Percentiles rank a stretch among this genome's conserved stretches.
Evolutionary conservation across 768 basidiomycete species (phyloP).

Genomic region (Lenzites betulinus): DNA sequence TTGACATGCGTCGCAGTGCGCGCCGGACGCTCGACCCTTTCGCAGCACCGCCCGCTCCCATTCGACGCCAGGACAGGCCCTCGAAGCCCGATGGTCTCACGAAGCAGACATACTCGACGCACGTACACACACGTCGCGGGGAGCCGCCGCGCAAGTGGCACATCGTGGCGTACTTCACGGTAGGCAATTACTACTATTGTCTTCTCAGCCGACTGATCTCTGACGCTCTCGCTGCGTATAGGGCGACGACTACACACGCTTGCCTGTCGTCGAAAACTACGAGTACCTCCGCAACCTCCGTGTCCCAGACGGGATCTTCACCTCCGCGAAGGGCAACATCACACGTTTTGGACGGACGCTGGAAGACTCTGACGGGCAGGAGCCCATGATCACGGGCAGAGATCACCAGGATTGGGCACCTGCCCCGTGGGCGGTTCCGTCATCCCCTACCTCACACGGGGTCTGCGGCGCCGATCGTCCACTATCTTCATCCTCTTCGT

Average conservation of each 20-base stretch:
- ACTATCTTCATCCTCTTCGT: conserved; percentile 24
- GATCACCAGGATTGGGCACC: conserved; percentile 26
- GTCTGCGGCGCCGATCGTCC: conserved; percentile 12
- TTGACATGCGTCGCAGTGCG: conserved; percentile 41
- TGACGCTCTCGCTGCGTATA: conserved; percentile 29
- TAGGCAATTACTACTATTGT: conserved; percentile 31
- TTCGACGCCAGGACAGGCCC: conserved; percentile 74
- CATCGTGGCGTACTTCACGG: conserved; percentile 81
- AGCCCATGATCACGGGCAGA: conserved; percentile 24
- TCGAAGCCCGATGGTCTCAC: conserved; percentile 81
- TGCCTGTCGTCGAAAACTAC: conserved; percentile 76
- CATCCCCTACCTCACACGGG: conserved; percentile 12
- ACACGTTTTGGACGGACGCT: conserved; percentile 30
- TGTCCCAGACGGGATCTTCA: conserved; percentile 71
- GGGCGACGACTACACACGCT: conserved; percentile 67
- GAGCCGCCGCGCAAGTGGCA: conserved; percentile 74
- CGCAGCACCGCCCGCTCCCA: conserved; percentile 56
- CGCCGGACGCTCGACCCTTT: conserved; percentile 62
- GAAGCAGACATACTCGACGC: conserved; percentile 83
- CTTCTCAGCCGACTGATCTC: not conserved
- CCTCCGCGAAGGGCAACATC: conserved; percentile 57
- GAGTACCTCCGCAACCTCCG: conserved; percentile 68
- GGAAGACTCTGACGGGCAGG: conserved; percentile 29
- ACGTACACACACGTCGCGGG: conserved; percentile 63
- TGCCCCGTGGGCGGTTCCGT: conserved; percentile 24